Conservation (phyloP, 2,329 filamentous ascomycete genomes). For the Alternaria sp. region DNA sequence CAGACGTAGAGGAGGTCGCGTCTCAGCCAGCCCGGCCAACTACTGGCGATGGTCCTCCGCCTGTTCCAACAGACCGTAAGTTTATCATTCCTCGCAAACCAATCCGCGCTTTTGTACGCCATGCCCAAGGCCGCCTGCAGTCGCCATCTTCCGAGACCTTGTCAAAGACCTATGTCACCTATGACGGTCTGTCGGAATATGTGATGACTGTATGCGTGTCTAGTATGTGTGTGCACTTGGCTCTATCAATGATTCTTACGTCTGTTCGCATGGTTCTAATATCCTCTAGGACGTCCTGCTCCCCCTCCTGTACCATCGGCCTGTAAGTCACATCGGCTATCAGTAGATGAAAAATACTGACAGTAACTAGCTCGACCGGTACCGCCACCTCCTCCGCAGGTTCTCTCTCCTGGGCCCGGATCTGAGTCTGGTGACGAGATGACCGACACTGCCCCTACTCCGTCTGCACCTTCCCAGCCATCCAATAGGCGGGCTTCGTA, state of each 20-base stretch:
- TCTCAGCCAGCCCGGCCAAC: conserved; percentile 52
- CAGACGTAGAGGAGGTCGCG: conserved; percentile 62
- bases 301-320: conserved; percentile 47
- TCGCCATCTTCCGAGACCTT: conserved; percentile 36
- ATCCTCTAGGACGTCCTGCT: conserved; percentile 49
- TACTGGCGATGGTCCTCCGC: conserved; percentile 50
- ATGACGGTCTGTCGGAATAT: conserved; percentile 44
- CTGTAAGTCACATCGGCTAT: conserved; percentile 29
- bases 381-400: conserved; percentile 60
- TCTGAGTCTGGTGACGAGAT: conserved; percentile 91
- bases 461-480: conserved; percentile 34
- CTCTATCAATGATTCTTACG: background rate
- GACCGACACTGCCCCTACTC: conserved; percentile 42
- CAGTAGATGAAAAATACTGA: background rate
- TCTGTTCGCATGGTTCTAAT: conserved; percentile 18
- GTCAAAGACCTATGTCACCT: conserved; percentile 41
- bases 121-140: conserved; percentile 30
- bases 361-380: conserved; percentile 65
- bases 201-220: conserved; percentile 48
- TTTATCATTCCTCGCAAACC: conserved; percentile 48
- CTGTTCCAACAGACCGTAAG: conserved; percentile 60
- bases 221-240: conserved; percentile 39
- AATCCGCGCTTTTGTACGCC: conserved; percentile 23
- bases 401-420: conserved; percentile 73
- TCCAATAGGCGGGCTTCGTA: conserved; percentile 50